These are phyloP conservation scores for Penicillium manginii DNA, from an alignment of 495 filamentous ascomycete genomes.

Conservation along the genomic window DNA sequence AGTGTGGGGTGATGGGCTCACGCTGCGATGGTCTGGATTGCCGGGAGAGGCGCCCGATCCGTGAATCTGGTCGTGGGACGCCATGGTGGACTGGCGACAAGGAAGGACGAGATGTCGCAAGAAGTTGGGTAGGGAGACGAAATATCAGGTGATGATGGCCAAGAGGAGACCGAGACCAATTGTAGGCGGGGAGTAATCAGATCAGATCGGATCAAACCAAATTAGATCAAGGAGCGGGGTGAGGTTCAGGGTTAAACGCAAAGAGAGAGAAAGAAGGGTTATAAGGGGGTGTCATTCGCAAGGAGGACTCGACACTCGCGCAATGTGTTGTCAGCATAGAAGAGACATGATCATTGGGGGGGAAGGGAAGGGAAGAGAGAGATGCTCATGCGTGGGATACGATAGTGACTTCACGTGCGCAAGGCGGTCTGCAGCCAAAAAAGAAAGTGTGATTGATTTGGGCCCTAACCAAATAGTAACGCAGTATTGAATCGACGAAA, in stretches of 20 bases:
- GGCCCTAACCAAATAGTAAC: not conserved
- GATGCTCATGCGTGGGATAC: constrained; percentile 9
- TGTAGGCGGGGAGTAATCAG: not conserved
- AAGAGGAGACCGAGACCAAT: not conserved
- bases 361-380: constrained; percentile 1
- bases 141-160: constrained; percentile 3
- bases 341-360: constrained; percentile 4
- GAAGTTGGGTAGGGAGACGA: not conserved
- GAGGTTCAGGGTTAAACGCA: constrained; percentile 1
- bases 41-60: constrained; percentile 34
- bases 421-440: constrained; percentile 32
- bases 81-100: constrained; percentile 29
- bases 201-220: not conserved
- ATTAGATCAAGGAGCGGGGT: constrained; percentile 8
- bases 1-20: constrained; percentile 46
- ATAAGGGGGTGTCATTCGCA: constrained; percentile 25
- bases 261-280: constrained; percentile 2
- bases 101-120: not conserved
- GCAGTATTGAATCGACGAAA: not conserved
- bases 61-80: constrained; percentile 40
- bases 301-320: constrained; percentile 9
- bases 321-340: constrained; percentile 13
- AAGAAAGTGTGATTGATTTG: constrained; percentile 9
- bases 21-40: constrained; percentile 40
- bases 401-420: constrained; percentile 31